Base-by-base conservation (phyloP, 805 yeast species). In the Sugiyamaella smithiae region DNA sequence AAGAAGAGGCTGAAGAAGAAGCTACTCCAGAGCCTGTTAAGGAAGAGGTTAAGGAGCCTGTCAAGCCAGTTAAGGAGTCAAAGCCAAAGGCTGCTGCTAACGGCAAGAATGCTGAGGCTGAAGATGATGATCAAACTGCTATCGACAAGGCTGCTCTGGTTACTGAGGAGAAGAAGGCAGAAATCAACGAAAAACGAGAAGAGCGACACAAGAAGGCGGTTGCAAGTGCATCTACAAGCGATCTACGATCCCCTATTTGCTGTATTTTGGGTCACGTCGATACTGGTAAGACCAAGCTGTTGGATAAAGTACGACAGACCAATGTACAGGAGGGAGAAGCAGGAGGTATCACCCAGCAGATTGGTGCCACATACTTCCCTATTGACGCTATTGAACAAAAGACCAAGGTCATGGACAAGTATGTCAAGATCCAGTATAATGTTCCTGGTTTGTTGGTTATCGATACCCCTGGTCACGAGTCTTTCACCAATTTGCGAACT, bases 311-410 rank as follows among this genome's bases (percentile, higher is more conserved):
- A 60, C 91, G 99, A 75, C 97, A 91, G 75, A 93, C 98, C 36
- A 93, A 93, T 65, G 99, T 93, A 53, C 99, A 93, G 75, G 99
- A 97, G 68, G 99, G 99, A 66, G 99, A 93, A 75, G 99, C 99
- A 48, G 99, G 99, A 76, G 99, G 99, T 76, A 93, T 93, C 68
- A 93, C 99, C 57, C 99, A 93, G 78, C 99, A 93, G 73, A 93
- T 93, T 66, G 99, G 99, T 81, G 99, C 99, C 49, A 93, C 99
- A 19, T 93, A 93, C 69, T 93, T 93, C 88, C 99, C 99, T 53
- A 89, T 93, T 58, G 95, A 85, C 25, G 89, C 97, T 37, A 88
- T 93, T 63, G 83, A 84, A 69, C 82, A 82, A 64, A 93, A 93
- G 74, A 93, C 98, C 23, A 85, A 81, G 40, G 95, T 85, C 44